Conservation (phyloP, 2,329 filamentous ascomycete species). For the Neocatenulostroma microsporum region DNA sequence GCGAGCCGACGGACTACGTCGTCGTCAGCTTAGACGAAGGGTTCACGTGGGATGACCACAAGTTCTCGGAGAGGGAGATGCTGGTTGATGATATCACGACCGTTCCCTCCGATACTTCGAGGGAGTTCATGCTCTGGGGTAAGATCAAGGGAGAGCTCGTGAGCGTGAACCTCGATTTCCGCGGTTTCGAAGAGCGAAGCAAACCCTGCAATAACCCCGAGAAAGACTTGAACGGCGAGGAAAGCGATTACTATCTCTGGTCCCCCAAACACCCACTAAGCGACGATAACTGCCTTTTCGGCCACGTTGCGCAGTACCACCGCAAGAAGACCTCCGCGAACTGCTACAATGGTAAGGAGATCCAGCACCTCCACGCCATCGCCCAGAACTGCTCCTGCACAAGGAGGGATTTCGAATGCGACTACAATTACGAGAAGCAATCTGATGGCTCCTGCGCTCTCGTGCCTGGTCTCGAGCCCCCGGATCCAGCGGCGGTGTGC, state of each 20-base stretch:
- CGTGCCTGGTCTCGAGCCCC: slow-evolving; percentile 63
- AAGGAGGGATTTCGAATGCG: slow-evolving; percentile 85
- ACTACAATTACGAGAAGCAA: slow-evolving; percentile 86
- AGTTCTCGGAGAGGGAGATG: slow-evolving; percentile 62
- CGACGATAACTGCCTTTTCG: slow-evolving; percentile 78
- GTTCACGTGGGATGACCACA: slow-evolving; percentile 64
- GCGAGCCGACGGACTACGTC: slow-evolving; percentile 57
- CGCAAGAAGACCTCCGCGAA: slow-evolving; percentile 72
- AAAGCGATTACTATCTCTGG: slow-evolving; percentile 77
- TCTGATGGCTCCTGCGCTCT: slow-evolving; percentile 68
- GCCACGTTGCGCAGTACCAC: slow-evolving; percentile 80
- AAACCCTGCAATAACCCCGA: slow-evolving; percentile 62
- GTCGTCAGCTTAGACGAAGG: slow-evolving; percentile 79
- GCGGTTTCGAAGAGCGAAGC: slow-evolving; percentile 60
- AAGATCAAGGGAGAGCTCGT: slow-evolving; percentile 53
- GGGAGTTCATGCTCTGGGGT: slow-evolving; percentile 89
- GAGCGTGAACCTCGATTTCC: slow-evolving; percentile 83
- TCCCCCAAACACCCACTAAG: slow-evolving; percentile 73
- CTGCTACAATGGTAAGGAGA: slow-evolving; percentile 71
- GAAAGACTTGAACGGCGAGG: slow-evolving; percentile 46
- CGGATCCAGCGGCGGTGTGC: slow-evolving; percentile 53
- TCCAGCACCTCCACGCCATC: slow-evolving; percentile 62
- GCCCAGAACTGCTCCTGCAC: slow-evolving; percentile 72
- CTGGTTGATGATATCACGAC: slow-evolving; percentile 75
- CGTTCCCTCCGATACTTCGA: slow-evolving; percentile 77